Base-by-base conservation (phyloP, 176 grass and related monocot species). In the Bonia amplexicaulis region DNA sequence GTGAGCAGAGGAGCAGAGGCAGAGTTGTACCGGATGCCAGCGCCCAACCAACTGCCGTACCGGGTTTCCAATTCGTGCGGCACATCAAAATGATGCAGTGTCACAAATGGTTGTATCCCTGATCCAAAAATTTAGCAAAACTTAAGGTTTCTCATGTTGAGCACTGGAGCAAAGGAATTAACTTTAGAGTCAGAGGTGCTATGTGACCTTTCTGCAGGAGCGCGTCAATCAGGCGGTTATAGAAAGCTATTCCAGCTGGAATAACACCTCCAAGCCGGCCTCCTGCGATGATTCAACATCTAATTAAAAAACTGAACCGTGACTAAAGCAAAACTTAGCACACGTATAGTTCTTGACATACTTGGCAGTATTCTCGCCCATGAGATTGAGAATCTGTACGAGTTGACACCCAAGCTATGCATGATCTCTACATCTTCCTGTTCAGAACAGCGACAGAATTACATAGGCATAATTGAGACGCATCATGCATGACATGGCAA, bases 81-180 rank as follows among this genome's bases (percentile, higher is more conserved):
- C 39, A 89, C 3, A 54, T 96, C 93, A 44, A 91, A 96, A 59
- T 93, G 93, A 41, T 89, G 22, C 33, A 91, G 74, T 8, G 93
- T 96, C 35, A 96, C 91, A 62, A 96, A 96, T 7, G 93, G 93
- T 20, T 89, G 66, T 60, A 96, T 96, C 14, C 93, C 93, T 95
- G 71, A 7, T 73, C 0, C 8, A 23, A 54, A 71, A 71, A 25
- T 4, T 17, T 12, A 7, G 8, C 55, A 51, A 61, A 14, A 6
- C 0, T 5, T 23, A 2, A 33, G 20, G 1, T 46, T 17, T 23
- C 15, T 37, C 11, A 66, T 0, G 44, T 65, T 20, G 6, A 60
- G 42, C 1, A 47, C 22, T 19, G 9, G 0, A 44, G 22, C 19
- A 11, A 31, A 19, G 9, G 22, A 80, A 12, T 76, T 44, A 29